Conservation (phyloP, 2,329 filamentous ascomycete genomes). For the Sclerotiophoma versabilis region DNA sequence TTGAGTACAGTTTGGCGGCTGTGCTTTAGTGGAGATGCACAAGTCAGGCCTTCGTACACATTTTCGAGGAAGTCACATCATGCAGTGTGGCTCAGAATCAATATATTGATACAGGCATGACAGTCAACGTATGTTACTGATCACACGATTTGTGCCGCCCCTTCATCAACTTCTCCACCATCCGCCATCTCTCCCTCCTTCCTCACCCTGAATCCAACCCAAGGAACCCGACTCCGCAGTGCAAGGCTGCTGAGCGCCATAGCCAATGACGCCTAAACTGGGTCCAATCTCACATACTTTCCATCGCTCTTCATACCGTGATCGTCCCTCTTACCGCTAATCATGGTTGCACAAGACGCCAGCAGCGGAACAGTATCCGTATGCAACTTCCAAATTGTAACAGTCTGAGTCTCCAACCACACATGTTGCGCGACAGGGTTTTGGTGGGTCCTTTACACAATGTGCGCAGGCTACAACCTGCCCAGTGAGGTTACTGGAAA, state of each 20-base stretch:
- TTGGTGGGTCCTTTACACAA: conserved; percentile 5
- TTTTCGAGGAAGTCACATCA: conserved; percentile 1
- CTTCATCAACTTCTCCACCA: neutral
- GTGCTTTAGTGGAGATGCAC: neutral
- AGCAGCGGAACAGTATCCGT: conserved; percentile 64
- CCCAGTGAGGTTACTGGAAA: neutral
- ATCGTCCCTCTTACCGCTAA: conserved; percentile 56
- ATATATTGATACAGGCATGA: neutral
- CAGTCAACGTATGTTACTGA: neutral
- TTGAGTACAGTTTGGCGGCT: neutral
- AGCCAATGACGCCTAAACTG: conserved; percentile 86
- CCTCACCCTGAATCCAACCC: conserved; percentile 53
- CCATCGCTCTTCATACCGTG: conserved; percentile 47
- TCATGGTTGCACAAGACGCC: conserved; percentile 74
- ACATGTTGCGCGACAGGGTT: conserved; percentile 8
- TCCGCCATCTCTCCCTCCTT: conserved; percentile 6
- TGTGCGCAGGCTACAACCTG: neutral
- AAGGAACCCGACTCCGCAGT: conserved; percentile 61
- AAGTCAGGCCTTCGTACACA: neutral
- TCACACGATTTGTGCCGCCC: conserved; percentile 3
- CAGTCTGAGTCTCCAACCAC: neutral
- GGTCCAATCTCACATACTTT: conserved; percentile 70
- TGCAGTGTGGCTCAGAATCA: conserved; percentile 3
- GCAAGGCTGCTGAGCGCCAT: conserved; percentile 90
- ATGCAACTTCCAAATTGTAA: neutral